These are phyloP conservation scores for Fusarium buxicola DNA, from an alignment of 2,329 filamentous ascomycete species.

Conservation along the genomic window DNA sequence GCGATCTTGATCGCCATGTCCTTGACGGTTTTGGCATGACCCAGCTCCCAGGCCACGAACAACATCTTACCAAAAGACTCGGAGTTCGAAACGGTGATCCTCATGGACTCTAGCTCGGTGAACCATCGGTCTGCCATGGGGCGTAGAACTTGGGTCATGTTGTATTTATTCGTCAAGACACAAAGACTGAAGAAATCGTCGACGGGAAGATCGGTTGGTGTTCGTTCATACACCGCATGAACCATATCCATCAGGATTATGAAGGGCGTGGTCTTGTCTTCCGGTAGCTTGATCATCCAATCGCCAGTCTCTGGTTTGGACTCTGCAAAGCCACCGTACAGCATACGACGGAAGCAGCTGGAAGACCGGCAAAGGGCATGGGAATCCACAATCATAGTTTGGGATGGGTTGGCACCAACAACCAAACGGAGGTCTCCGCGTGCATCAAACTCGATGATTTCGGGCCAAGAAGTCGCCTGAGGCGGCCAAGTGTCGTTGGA, in stretches of 20 bases:
- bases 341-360: background rate
- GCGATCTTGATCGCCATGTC: background rate
- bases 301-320: background rate
- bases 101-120: background rate
- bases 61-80: background rate
- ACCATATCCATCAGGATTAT: background rate
- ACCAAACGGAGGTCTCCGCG: background rate
- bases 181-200: slow-evolving; percentile 1
- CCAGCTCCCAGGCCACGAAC: slow-evolving; percentile 13
- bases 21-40: background rate
- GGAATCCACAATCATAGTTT: background rate
- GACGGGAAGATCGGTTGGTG: background rate
- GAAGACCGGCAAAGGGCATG: background rate
- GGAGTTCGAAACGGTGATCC: background rate
- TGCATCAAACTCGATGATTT: background rate
- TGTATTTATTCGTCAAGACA: slow-evolving; percentile 11
- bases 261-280: background rate
- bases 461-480: no score
- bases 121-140: slow-evolving; percentile 1
- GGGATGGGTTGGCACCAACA: background rate
- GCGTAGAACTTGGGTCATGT: background rate
- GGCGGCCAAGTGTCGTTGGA: background rate
- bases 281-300: background rate
- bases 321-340: background rate
- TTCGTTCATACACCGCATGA: background rate